Percentiles rank a stretch among this genome's conserved stretches.
phyloP scores from a whole-genome alignment of 768 basidiomycete species.

The Mycena galericulata region DNA sequence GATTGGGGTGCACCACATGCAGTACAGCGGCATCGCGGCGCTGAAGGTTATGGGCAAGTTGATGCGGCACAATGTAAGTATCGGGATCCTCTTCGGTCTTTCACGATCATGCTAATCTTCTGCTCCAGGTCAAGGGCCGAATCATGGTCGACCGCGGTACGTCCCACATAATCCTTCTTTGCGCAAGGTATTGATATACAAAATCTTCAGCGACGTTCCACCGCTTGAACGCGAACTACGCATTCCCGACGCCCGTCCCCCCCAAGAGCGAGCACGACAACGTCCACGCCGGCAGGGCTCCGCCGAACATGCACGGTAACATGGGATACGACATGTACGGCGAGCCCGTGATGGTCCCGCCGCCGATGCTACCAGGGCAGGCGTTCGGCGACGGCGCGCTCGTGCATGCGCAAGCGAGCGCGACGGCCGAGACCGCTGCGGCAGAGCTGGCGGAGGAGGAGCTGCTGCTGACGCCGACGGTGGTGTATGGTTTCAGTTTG shows the following conservation, averaged over 20 bases:
- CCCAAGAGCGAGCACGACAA: conserved; percentile 38
- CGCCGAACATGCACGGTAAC: too few relatives aligned
- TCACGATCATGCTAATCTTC: background rate
- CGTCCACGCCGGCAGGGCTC: too few relatives aligned
- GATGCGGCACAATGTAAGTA: conserved; percentile 63
- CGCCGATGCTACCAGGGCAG: background rate
- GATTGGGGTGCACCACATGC: conserved; percentile 68
- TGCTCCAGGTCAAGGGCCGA: conserved; percentile 60
- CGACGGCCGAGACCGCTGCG: conserved; percentile 31
- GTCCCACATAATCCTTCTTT: conserved; percentile 16
- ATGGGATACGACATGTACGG: conserved; percentile 37
- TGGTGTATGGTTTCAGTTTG: conserved; percentile 74
- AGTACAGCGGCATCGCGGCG: conserved; percentile 66
- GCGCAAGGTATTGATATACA: background rate
- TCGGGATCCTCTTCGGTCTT: conserved; percentile 2
- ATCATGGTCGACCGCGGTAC: conserved; percentile 72
- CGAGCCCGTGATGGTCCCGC: conserved; percentile 27
- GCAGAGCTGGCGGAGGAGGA: conserved; percentile 60
- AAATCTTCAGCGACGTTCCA: conserved; percentile 57
- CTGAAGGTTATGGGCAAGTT: conserved; percentile 48
- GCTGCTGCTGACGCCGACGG: conserved; percentile 65
- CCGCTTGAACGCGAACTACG: conserved; percentile 63
- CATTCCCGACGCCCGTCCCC: conserved; percentile 52
- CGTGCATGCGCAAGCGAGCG: conserved; percentile 34
- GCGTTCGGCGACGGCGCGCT: conserved; percentile 30